Evolutionary conservation across 805 yeast species (phyloP), one percentile per base, ranked within the genome.

Genomic region (Candida schatavii): DNA sequence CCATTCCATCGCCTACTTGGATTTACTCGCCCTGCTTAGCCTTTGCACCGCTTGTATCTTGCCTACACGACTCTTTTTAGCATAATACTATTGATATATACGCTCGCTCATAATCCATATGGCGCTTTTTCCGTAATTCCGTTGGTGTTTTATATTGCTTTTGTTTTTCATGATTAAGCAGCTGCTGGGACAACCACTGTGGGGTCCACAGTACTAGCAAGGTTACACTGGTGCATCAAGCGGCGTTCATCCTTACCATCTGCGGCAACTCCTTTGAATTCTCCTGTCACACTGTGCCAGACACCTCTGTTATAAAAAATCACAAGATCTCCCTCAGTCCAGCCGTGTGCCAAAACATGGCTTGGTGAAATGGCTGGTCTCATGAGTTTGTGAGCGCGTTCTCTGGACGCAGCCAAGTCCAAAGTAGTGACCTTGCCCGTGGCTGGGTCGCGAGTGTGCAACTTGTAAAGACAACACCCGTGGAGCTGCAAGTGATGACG

Each of bases 221-320:
- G 85, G 66, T 88, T 88, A 67, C 96, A 88, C 68, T 88, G 96
- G 59, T 88, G 96, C 95, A 88, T 88, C 57, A 88, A 71, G 62
- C 96, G 78, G 54, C 78, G 80, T 57, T 88, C 93, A 37, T 84
- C 87, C 15, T 75, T 75, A 15, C 77, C 81, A 34, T 57, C 54
- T 17, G 47, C 42, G 5, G 51, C 51, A 35, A 64, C 61, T 3
- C 72, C 74, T 51, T 69, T 68, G 64, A 88, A 83, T 63, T 88
- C 95, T 40, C 96, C 95, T 13, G 96, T 88, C 25, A 88, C 96
- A 1, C 91, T 80, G 59, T 88, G 96, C 85, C 91, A 85, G 9
- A 88, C 90, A 34, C 96, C 96, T 59, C 91, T 75, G 72, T 88
- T 88, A 66, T 74, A 88, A 72, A 88, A 88, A 42, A 88, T 81